Conservation (phyloP, 805 yeast genomes). For the Candida yuanshanica region DNA sequence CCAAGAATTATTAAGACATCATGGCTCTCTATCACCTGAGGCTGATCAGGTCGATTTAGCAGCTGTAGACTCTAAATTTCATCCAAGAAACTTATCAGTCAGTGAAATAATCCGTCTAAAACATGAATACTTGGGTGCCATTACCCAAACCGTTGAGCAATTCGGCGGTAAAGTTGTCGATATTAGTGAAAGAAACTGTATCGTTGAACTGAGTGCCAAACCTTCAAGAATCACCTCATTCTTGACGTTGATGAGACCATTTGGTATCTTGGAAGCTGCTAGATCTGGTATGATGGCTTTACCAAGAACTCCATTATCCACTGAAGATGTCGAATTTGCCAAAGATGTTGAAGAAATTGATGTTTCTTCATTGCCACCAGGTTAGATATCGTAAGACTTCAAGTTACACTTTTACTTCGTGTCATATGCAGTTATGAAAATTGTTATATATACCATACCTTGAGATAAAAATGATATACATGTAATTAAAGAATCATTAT, state of each 20-base stretch:
- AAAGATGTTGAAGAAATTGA: conserved; percentile 64
- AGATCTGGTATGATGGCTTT: conserved; percentile 99
- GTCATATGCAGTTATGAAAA: neutral
- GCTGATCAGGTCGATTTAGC: conserved; percentile 7
- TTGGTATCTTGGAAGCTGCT: conserved; percentile 93
- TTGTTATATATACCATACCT: neutral
- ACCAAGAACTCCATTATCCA: conserved; percentile 73
- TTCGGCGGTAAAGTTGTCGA: conserved; percentile 94
- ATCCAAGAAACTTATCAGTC: conserved; percentile 85
- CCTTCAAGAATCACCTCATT: conserved; percentile 86
- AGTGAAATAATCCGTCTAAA: conserved; percentile 93
- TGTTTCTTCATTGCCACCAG: conserved; percentile 90
- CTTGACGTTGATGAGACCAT: conserved; percentile 86
- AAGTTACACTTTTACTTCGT: neutral
- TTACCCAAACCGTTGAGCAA: conserved; percentile 71
- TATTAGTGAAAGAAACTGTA: conserved; percentile 87
- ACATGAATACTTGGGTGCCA: conserved; percentile 81
- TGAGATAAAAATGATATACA: neutral
- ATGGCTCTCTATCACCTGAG: conserved; percentile 32
- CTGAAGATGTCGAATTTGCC: conserved; percentile 27
- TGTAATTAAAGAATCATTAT: neutral
- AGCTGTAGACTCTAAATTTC: conserved; percentile 43
- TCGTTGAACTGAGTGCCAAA: conserved; percentile 90
- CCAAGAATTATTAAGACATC: conserved; percentile 88
- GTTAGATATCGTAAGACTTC: conserved; percentile 38